These are phyloP conservation scores for Blastobotrys illinoisensis DNA, from an alignment of 1,139 yeast species.

Conservation along the genomic window DNA sequence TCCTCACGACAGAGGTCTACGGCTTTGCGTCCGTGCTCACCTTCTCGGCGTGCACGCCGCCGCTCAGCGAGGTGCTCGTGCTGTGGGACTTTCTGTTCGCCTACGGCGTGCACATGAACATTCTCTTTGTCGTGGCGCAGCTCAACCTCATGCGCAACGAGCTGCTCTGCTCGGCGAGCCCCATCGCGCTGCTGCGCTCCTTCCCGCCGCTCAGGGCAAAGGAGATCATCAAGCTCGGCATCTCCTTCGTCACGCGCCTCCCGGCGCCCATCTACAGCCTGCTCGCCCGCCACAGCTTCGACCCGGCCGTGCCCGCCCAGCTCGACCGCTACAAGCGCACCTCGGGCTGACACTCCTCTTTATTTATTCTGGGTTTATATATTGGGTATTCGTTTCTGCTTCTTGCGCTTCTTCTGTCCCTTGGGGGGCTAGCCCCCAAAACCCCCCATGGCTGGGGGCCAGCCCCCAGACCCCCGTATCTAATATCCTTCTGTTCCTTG, in stretches of 20 bases:
- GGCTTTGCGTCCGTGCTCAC: slow-evolving; percentile 88
- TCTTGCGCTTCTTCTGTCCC: too few relatives aligned
- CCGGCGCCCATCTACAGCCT: slow-evolving; percentile 66
- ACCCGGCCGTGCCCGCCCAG: slow-evolving; percentile 29
- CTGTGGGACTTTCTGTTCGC: slow-evolving; percentile 92
- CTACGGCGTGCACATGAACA: slow-evolving; percentile 84
- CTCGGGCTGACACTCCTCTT: too few relatives aligned
- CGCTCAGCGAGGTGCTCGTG: slow-evolving; percentile 64
- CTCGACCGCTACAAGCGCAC: slow-evolving; percentile 2
- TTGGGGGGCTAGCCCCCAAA: not conserved
- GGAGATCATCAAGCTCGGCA: slow-evolving; percentile 70
- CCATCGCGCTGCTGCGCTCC: slow-evolving; percentile 68
- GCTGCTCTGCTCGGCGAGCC: slow-evolving; percentile 54
- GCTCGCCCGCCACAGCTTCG: slow-evolving; percentile 67
- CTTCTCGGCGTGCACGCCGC: slow-evolving; percentile 85
- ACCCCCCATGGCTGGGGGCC: not conserved
- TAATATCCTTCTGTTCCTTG: too few relatives aligned
- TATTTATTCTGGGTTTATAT: not conserved
- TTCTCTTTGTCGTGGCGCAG: slow-evolving; percentile 81
- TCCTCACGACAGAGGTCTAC: slow-evolving; percentile 73
- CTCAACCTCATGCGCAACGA: slow-evolving; percentile 61
- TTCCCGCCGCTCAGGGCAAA: slow-evolving; percentile 70
- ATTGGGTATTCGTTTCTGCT: too few relatives aligned
- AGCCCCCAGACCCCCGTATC: not conserved
- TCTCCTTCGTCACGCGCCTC: slow-evolving; percentile 73